Percentiles rank a stretch among this genome's conserved stretches.
phyloP scores from a whole-genome alignment of 257 asterid species.

The Perilla frutescens region DNA sequence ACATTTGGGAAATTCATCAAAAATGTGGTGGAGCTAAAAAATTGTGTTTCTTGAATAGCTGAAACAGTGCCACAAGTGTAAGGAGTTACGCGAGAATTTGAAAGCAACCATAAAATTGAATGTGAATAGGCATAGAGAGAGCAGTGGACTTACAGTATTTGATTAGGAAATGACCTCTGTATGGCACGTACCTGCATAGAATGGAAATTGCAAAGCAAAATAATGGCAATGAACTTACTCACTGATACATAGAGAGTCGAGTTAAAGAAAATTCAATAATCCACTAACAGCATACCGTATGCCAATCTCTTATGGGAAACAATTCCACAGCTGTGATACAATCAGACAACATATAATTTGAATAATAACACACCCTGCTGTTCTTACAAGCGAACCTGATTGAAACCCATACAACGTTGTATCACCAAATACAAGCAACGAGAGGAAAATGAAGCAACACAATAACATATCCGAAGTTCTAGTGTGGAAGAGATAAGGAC shows the following conservation, averaged over 20 bases:
- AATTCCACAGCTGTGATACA: background rate
- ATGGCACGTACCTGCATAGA: slow-evolving; percentile 10
- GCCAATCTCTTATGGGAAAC: no score
- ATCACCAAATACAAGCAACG: background rate
- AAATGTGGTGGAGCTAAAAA: background rate
- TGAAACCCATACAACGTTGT: background rate
- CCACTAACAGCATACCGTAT: no score
- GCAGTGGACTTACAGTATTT: background rate
- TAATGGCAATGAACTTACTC: background rate
- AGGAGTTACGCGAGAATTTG: background rate
- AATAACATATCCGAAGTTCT: slow-evolving; percentile 7
- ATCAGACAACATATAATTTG: background rate
- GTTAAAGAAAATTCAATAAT: background rate
- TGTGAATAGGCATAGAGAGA: background rate
- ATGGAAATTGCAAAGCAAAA: background rate
- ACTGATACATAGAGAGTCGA: background rate
- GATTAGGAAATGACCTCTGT: background rate
- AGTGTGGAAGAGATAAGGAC: slow-evolving; percentile 4
- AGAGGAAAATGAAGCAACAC: slow-evolving; percentile 1
- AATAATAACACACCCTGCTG: background rate
- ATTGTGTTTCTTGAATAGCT: background rate
- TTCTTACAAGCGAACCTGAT: background rate
- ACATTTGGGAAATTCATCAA: background rate
- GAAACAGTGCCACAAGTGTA: background rate
- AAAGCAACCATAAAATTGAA: background rate